phyloP scores from a whole-genome alignment of 2,329 filamentous ascomycete genomes.

The Myriosclerotinia scirpicola region DNA sequence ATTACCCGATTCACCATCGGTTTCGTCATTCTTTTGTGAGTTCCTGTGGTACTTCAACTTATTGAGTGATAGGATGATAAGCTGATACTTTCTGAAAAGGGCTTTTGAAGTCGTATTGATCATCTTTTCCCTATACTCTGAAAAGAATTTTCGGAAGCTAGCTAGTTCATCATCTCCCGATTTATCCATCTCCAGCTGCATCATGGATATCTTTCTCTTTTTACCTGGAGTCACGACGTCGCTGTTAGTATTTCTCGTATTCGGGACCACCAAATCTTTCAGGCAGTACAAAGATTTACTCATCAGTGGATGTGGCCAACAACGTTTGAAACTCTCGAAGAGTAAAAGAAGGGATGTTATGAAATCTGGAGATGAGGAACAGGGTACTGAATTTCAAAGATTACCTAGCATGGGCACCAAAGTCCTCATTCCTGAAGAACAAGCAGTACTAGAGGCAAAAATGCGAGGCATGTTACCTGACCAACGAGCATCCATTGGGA shows the following conservation, averaged over 20 bases:
- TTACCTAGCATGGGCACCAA: constrained; percentile 13
- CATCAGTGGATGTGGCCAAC: constrained; percentile 28
- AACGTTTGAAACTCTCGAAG: constrained; percentile 1
- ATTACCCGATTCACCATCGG: constrained; percentile 48
- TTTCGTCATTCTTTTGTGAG: constrained; percentile 44
- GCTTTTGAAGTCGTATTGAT: constrained; percentile 45
- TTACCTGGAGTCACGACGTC: constrained; percentile 44
- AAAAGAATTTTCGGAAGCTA: constrained; percentile 35
- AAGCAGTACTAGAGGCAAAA: constrained; percentile 16
- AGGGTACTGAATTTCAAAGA: constrained; percentile 21
- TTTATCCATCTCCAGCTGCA: constrained; percentile 39
- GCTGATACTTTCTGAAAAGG: constrained; percentile 26
- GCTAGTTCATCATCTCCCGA: constrained; percentile 41
- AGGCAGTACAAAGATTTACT: constrained; percentile 36
- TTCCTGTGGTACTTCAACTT: not conserved
- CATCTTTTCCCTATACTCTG: constrained; percentile 42
- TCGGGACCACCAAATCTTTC: constrained; percentile 45
- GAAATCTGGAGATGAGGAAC: constrained; percentile 10
- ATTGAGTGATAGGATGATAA: constrained; percentile 18
- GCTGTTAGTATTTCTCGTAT: constrained; percentile 44
- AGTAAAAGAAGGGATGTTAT: constrained; percentile 18
- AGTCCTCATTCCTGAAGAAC: constrained; percentile 4
- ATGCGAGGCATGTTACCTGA: constrained; percentile 3
- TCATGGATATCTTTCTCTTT: constrained; percentile 42
- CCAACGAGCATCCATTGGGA: not conserved